Percentiles rank a stretch among this genome's conserved stretches.
Evolutionary conservation across 371 early-diverging fungal species (phyloP).

Genomic region (Lichtheimia corymbifera): DNA sequence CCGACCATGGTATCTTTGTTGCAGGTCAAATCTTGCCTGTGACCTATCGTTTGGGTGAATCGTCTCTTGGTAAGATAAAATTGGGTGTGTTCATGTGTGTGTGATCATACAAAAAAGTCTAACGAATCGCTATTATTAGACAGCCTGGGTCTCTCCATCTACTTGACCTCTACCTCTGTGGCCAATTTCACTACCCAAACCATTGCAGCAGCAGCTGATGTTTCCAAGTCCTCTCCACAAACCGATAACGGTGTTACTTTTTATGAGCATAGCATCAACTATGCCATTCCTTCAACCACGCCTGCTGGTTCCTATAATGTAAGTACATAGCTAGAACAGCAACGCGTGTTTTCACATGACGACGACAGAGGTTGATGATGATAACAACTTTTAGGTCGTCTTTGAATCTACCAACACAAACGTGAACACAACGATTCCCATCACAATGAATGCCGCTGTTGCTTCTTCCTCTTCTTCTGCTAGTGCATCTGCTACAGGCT

Average conservation of each 20-base stretch:
- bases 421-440: constrained; percentile 36
- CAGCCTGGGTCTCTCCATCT: constrained; percentile 32
- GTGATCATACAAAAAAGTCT: no score
- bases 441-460: constrained; percentile 36
- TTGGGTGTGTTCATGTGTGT: no score
- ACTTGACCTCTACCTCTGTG: constrained; percentile 22
- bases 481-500: constrained; percentile 7
- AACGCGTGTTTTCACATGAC: not conserved
- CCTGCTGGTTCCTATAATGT: constrained; percentile 36
- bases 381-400: constrained; percentile 16
- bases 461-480: constrained; percentile 9
- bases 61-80: constrained; percentile 11
- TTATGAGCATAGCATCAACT: constrained; percentile 23
- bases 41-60: constrained; percentile 30
- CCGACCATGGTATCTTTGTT: constrained; percentile 36
- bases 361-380: not conserved
- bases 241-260: constrained; percentile 6
- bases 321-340: not conserved
- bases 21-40: constrained; percentile 47
- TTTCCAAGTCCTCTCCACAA: not conserved
- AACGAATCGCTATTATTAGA: constrained; percentile 1
- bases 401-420: constrained; percentile 36
- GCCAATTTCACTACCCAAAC: constrained; percentile 6
- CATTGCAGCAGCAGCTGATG: constrained; percentile 12
- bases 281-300: constrained; percentile 30